These are phyloP conservation scores for Blastomyces silverae DNA, from an alignment of 2,329 filamentous ascomycete species.

Conservation along the genomic window DNA sequence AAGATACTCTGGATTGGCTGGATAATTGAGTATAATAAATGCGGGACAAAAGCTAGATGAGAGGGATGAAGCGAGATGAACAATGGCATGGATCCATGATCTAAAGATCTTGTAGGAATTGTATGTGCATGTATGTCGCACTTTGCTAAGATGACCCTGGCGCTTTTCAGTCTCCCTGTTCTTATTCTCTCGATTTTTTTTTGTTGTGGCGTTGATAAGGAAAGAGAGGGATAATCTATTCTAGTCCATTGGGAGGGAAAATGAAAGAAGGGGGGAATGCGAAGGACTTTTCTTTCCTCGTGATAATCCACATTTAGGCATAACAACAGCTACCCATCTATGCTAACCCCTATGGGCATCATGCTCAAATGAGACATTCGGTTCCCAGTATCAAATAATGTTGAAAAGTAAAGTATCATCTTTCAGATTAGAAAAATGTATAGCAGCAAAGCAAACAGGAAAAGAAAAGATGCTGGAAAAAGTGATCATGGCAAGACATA, in stretches of 20 bases:
- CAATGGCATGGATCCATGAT: no score
- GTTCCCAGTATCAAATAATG: background rate
- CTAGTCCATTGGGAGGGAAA: background rate
- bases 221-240: background rate
- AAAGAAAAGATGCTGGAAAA: background rate
- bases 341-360: no score
- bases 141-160: no score
- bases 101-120: background rate
- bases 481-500: conserved; percentile 49
- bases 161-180: background rate
- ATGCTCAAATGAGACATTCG: background rate
- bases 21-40: no score
- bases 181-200: background rate
- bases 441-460: background rate
- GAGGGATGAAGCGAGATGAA: no score
- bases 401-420: background rate
- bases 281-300: background rate
- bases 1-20: no score
- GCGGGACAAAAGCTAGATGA: no score
- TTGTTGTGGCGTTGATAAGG: background rate
- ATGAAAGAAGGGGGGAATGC: background rate
- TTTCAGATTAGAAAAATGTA: background rate
- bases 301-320: no score
- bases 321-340: no score
- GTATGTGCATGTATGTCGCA: no score